phyloP scores from a whole-genome alignment of 352 stramenopile species.

The Globisporangium okanoganense region DNA sequence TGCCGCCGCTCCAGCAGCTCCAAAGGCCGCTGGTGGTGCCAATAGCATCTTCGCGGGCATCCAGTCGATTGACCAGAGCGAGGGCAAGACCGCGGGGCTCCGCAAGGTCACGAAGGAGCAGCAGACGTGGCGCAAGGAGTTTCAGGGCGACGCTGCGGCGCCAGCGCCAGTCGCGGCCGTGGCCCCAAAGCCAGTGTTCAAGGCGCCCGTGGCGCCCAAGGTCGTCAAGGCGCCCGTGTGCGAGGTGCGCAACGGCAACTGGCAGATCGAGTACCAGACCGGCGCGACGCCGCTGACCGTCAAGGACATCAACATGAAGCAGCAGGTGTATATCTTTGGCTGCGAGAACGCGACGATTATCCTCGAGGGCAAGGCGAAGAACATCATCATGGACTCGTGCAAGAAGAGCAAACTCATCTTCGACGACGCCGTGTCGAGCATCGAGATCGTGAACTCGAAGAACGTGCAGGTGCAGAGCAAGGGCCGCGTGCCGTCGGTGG shows the following conservation, averaged over 20 bases:
- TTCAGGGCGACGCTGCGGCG: conserved; percentile 54
- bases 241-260: conserved; percentile 94
- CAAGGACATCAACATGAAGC: conserved; percentile 91
- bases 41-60: conserved; percentile 88
- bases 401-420: conserved; percentile 96
- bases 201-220: conserved; percentile 35
- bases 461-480: conserved; percentile 94
- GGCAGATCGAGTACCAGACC: conserved; percentile 96
- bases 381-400: conserved; percentile 94
- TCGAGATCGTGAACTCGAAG: conserved; percentile 98
- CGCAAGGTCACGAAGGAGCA: conserved; percentile 96
- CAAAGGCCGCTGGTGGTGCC: conserved; percentile 49
- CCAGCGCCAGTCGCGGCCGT: conserved; percentile 16
- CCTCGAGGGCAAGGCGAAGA: conserved; percentile 98
- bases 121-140: conserved; percentile 97
- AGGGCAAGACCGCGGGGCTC: conserved; percentile 90
- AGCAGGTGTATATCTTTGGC: conserved; percentile 96
- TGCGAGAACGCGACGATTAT: conserved; percentile 94
- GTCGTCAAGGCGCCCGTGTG: conserved; percentile 48
- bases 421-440: conserved; percentile 94
- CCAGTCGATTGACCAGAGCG: conserved; percentile 86
- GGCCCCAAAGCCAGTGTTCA: conserved; percentile 19
- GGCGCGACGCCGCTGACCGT: conserved; percentile 79
- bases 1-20: conserved; percentile 24
- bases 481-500: conserved; percentile 92